Evolutionary conservation across 257 asterid species (phyloP).

Genomic region (Solanum lycopersicoides): DNA sequence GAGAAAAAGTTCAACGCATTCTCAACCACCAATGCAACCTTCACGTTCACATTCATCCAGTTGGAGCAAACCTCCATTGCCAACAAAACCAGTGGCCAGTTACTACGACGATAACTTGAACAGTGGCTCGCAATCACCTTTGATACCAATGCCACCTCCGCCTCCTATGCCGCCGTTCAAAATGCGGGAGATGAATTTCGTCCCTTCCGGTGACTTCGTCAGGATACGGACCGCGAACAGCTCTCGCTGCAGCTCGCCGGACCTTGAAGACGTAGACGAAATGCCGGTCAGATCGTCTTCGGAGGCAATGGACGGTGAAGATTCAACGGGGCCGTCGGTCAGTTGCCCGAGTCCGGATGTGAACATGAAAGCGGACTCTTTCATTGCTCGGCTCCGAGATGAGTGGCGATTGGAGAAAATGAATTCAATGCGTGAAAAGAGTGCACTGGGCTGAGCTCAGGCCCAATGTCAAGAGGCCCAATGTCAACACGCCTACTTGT

Average conservation of each 20-base stretch:
- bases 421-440: conserved; percentile 39
- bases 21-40: conserved; percentile 4
- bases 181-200: conserved; percentile 43
- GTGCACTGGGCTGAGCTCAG: conserved; percentile 8
- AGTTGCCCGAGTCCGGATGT: conserved; percentile 93
- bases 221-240: conserved; percentile 48
- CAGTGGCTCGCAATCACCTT: conserved; percentile 58
- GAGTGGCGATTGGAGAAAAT: conserved; percentile 82
- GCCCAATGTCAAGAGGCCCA: background rate
- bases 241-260: conserved; percentile 72
- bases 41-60: conserved; percentile 8
- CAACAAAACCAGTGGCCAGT: conserved; percentile 22
- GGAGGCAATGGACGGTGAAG: conserved; percentile 26
- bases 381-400: conserved; percentile 63
- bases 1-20: background rate
- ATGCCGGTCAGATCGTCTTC: conserved; percentile 30
- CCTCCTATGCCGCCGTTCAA: conserved; percentile 70
- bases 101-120: conserved; percentile 17
- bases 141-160: conserved; percentile 54
- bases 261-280: conserved; percentile 52
- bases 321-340: conserved; percentile 42
- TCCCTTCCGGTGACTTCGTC: conserved; percentile 48
- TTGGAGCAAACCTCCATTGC: conserved; percentile 56
- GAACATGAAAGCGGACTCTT: conserved; percentile 56
- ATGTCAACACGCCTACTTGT: background rate